These are phyloP conservation scores for Hirschfeldia incana DNA, from an alignment of 345 rosid genomes.

Conservation along the genomic window DNA sequence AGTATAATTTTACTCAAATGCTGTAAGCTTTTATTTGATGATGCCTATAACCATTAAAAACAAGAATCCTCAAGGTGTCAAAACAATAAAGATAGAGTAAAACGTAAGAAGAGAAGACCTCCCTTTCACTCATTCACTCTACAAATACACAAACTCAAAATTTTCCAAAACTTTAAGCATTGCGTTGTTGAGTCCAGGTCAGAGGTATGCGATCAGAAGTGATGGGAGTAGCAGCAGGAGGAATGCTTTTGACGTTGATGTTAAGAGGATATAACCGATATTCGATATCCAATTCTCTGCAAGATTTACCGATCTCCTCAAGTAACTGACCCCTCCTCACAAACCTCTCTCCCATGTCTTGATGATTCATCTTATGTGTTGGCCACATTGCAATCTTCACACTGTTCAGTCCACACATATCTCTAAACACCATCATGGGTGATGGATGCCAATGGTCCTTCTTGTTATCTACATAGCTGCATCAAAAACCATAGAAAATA, in stretches of 20 bases:
- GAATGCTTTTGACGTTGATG: slow-evolving; percentile 56
- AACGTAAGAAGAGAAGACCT: background rate
- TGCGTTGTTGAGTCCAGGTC: slow-evolving; percentile 40
- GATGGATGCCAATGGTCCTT: slow-evolving; percentile 75
- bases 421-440: slow-evolving; percentile 63
- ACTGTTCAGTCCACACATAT: slow-evolving; percentile 56
- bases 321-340: slow-evolving; percentile 57
- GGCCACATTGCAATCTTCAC: slow-evolving; percentile 71
- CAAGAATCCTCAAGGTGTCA: background rate
- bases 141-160: slow-evolving; percentile 26
- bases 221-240: slow-evolving; percentile 45
- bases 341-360: slow-evolving; percentile 71
- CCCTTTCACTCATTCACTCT: slow-evolving; percentile 1
- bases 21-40: background rate
- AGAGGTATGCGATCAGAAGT: slow-evolving; percentile 44
- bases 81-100: background rate
- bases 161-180: slow-evolving; percentile 13
- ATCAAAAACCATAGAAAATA: background rate
- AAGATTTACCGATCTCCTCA: slow-evolving; percentile 71
- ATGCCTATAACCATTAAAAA: background rate
- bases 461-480: slow-evolving; percentile 62
- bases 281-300: slow-evolving; percentile 74
- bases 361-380: slow-evolving; percentile 72
- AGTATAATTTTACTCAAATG: background rate
- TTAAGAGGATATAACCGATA: slow-evolving; percentile 66